Evolutionary conservation across 2,329 filamentous ascomycete species (phyloP), one percentile per base, ranked within the genome.

Genomic region (Cryoendolithus antarcticus): DNA sequence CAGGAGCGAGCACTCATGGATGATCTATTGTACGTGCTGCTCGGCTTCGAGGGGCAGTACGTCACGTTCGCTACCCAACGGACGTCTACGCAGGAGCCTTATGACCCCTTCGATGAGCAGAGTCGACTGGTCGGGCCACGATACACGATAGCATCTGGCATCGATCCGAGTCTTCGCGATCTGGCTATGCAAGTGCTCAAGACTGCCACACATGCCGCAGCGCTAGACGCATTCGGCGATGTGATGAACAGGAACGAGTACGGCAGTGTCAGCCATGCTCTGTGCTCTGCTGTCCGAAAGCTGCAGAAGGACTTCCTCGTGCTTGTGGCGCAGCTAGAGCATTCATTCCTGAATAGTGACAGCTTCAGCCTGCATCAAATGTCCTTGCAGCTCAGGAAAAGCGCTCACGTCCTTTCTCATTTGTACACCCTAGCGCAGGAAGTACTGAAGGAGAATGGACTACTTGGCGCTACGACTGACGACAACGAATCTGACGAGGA

Each of bases 31-130:
- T 95, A 89, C 56, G 86, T 93, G 4, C 93, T 96, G 52, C 95
- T 98, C 88, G 91, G 91, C 15, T 94, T 86, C 47, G 91, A 98
- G 62, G 91, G 91, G n/a, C 86, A 94, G 59, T 96, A 96, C 57
- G 83, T 98, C 45, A 82, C 85, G 40, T 96, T 86, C 57, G 74
- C 74, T 42, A 19, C 28, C 6, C 28, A 41, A 5, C 19, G 35
- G 8, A 21, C 30, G 9, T 34, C 34, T 13, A 33, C n/a, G 8
- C 34, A 36, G 9, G 82, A 85, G 48, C 74, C 75, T 6, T 96
- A 93, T 58, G 80, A 94, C 50, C 86, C 88, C 0, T 66, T 72
- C 3, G 77, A 85, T 37, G 91, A 98, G 63, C 85, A 89, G 53
- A 86, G 93, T 54, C 78, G 88, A 9, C 67, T 98, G 36, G 73